Conservation (phyloP, 352 stramenopile species). For the Globisporangium radiosum region DNA sequence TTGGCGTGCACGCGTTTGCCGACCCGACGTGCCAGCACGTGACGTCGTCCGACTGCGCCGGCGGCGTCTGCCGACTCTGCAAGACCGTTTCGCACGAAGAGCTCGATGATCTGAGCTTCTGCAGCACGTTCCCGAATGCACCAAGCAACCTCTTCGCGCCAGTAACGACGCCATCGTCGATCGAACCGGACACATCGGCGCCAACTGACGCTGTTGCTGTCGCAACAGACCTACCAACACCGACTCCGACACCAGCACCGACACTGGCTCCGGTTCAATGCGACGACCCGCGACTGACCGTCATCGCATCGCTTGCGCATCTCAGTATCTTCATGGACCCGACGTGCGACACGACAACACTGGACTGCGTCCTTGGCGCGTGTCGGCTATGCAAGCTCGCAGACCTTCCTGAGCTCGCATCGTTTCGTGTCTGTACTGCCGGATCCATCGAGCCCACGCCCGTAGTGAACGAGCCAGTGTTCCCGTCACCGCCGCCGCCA, state of each 20-base stretch:
- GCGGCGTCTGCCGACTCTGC: slow-evolving; percentile 2
- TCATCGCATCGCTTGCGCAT: neutral
- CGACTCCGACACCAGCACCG: neutral
- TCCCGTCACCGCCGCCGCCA: too few species aligned
- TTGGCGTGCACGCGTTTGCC: neutral
- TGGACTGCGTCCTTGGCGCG: neutral
- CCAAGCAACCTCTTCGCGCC: neutral
- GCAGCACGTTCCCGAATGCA: neutral
- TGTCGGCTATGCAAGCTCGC: slow-evolving; percentile 3
- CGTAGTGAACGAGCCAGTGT: too few species aligned
- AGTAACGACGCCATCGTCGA: neutral
- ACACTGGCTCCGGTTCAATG: neutral
- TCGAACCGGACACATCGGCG: neutral
- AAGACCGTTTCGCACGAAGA: neutral
- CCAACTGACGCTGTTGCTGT: neutral
- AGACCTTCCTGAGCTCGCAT: neutral
- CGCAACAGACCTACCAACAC: neutral
- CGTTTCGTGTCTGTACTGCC: neutral
- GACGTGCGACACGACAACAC: neutral
- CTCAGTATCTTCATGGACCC: neutral
- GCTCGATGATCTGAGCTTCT: neutral
- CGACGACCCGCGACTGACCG: neutral
- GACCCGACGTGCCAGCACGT: neutral
- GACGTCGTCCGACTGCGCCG: neutral
- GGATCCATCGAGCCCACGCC: neutral